Evolutionary conservation across 2,329 filamentous ascomycete species (phyloP).

Genomic region (Penicillium sp.): DNA sequence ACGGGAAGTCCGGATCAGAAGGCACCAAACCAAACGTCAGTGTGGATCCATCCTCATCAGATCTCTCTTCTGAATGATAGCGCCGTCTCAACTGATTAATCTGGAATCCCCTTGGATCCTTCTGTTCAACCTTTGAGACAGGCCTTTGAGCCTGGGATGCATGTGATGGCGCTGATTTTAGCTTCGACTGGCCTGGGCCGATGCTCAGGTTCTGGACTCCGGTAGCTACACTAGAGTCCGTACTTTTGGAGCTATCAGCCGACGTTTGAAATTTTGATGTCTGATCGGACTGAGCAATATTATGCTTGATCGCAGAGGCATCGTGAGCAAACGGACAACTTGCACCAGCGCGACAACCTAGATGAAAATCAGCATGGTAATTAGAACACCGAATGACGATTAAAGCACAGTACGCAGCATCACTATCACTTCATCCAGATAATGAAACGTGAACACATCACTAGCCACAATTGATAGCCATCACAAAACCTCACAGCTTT

Average conservation of each 20-base stretch:
- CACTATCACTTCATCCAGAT: neutral
- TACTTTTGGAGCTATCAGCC: slow-evolving; percentile 5
- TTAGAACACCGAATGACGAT: neutral
- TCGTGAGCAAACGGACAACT: slow-evolving; percentile 57
- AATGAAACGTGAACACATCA: neutral
- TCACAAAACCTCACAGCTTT: neutral
- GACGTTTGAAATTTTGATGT: slow-evolving; percentile 17
- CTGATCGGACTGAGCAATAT: slow-evolving; percentile 19
- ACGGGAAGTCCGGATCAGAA: slow-evolving; percentile 83
- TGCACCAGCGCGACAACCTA: slow-evolving; percentile 58
- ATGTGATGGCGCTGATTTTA: slow-evolving; percentile 46
- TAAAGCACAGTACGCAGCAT: neutral
- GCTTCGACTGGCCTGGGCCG: slow-evolving; percentile 31
- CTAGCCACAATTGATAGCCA: neutral
- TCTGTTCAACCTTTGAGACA: slow-evolving; percentile 64
- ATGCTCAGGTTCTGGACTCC: slow-evolving; percentile 22
- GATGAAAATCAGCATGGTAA: slow-evolving; percentile 24
- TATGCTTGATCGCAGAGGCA: slow-evolving; percentile 25
- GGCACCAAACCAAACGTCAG: slow-evolving; percentile 69
- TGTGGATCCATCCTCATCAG: slow-evolving; percentile 56
- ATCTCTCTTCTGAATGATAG: slow-evolving; percentile 58
- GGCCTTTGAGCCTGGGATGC: slow-evolving; percentile 61
- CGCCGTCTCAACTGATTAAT: slow-evolving; percentile 72
- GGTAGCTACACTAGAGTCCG: slow-evolving; percentile 16
- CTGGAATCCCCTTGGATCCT: slow-evolving; percentile 75